Evolutionary conservation across 208 protist genomes (phyloP).

Genomic region (Trypanosoma grayi): DNA sequence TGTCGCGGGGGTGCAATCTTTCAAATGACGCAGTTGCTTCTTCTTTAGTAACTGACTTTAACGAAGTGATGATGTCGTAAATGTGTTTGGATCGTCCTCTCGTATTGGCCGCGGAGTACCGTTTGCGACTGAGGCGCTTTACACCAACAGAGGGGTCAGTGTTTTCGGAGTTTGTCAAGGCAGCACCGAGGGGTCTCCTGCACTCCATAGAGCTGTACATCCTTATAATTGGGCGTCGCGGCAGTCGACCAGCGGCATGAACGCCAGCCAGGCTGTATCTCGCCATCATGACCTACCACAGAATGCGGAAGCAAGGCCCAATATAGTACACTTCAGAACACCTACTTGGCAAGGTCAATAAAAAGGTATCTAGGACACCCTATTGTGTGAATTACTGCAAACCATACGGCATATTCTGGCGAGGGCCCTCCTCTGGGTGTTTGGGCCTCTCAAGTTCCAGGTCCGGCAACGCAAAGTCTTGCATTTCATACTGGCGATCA

Average conservation of each 20-base stretch:
- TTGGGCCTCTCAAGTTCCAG: slow-evolving; percentile 78
- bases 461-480: slow-evolving; percentile 88
- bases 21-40: slow-evolving; percentile 41
- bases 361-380: slow-evolving; percentile 3
- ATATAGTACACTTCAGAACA: too few relatives aligned
- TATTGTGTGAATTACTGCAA: slow-evolving; percentile 57
- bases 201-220: slow-evolving; percentile 3
- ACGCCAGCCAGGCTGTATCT: background rate
- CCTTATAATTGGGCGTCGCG: background rate
- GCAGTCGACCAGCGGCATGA: background rate
- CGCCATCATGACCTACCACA: slow-evolving; percentile 11
- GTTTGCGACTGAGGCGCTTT: slow-evolving; percentile 41
- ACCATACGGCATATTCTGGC: slow-evolving; percentile 87
- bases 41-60: slow-evolving; percentile 37
- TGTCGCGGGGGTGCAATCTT: slow-evolving; percentile 54
- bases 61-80: slow-evolving; percentile 40
- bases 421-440: slow-evolving; percentile 79
- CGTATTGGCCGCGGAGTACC: slow-evolving; percentile 63
- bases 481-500: slow-evolving; percentile 91
- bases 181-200: background rate
- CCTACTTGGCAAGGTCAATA: too few relatives aligned
- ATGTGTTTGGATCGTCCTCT: slow-evolving; percentile 46
- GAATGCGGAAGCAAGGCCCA: slow-evolving; percentile 5
- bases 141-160: slow-evolving; percentile 1
- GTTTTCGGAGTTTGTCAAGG: background rate